Evolutionary conservation across 2,329 filamentous ascomycete genomes (phyloP), one percentile per base, ranked within the genome.

Genomic region (Septoria petroselini): DNA sequence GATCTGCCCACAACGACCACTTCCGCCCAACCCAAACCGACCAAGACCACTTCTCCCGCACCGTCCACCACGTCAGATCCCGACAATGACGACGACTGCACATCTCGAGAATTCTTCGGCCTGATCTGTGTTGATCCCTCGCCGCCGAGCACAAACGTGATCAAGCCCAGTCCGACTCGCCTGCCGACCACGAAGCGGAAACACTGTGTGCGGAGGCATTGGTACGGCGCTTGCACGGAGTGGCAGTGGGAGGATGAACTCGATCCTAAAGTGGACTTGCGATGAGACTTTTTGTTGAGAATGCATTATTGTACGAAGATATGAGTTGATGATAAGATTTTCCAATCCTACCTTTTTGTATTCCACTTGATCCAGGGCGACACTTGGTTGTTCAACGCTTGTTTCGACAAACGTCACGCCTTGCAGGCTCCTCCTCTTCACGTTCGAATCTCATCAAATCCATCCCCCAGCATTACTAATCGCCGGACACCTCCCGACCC

Each of bases 1-100:
- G 81, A 83, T 33, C 80, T 78, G 55, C 68, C 71, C 50, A 74
- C 64, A 7, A 70, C 68, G 3, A 71, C 47, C 18, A 49, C 58
- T 12, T 47, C 55, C 11, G 45, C 51, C 8, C 50, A 50, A 3
- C 46, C 57, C 1, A 49, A 48, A 29, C 57, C 54, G 12, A 57
- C 59, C 4, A 43, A 52, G 7, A 58, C 44, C 12, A 27, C 31
- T 29, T 30, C 30, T 15, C 21, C 52, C 51, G n/a, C 58, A 56
- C 25, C 15, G 9, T 23, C 34, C 8, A 40, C 43, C 12, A 31
- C 27, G 9, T 31, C 43, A 11, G 19, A 38, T 15, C 34, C 43
- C 21, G 35, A 47, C 9, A 35, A 47, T 15, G 17, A 39, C 41
- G 51, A 58, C 44, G 51, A 58, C n/a, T 59, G 57, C 37, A 59